A percentile compares a stretch with the other conserved stretches of the same genome.
These are phyloP conservation scores for Detonula confervacea DNA, from an alignment of 352 stramenopile genomes.

Conservation along the genomic window DNA sequence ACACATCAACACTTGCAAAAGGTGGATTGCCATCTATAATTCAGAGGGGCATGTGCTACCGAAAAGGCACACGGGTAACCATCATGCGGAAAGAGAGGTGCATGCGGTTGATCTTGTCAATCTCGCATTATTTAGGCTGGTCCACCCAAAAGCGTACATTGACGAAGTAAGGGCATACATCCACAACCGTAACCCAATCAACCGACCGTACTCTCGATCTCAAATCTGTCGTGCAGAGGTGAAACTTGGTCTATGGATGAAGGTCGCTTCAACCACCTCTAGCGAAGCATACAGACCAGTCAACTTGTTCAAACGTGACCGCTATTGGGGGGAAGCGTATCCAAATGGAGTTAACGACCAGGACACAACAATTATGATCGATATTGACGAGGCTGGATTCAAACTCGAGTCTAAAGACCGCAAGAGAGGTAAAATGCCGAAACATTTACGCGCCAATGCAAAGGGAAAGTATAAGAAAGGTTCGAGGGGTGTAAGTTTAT, in stretches of 20 bases:
- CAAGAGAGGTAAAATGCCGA: no score
- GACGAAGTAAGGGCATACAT: neutral
- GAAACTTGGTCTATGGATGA: constrained; percentile 1
- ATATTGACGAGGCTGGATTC: constrained; percentile 14
- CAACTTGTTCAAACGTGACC: constrained; percentile 6
- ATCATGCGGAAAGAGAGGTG: neutral
- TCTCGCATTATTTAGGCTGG: neutral
- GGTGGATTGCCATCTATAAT: no score
- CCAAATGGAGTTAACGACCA: constrained; percentile 3
- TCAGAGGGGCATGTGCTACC: neutral
- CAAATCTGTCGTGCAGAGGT: constrained; percentile 6
- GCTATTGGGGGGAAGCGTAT: neutral
- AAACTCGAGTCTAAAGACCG: no score
- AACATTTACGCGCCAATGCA: constrained; percentile 4
- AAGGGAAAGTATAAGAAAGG: neutral
- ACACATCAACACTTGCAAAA: no score
- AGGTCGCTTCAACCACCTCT: constrained; percentile 9
- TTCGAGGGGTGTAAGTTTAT: neutral
- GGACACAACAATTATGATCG: neutral
- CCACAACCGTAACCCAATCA: neutral
- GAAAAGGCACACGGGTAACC: neutral
- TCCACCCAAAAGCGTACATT: neutral
- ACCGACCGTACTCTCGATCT: constrained; percentile 3
- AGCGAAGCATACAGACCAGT: neutral
- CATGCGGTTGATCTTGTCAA: neutral